Evolutionary conservation across 2,329 filamentous ascomycete genomes (phyloP).

Genomic region (Ophiobolus disseminans): DNA sequence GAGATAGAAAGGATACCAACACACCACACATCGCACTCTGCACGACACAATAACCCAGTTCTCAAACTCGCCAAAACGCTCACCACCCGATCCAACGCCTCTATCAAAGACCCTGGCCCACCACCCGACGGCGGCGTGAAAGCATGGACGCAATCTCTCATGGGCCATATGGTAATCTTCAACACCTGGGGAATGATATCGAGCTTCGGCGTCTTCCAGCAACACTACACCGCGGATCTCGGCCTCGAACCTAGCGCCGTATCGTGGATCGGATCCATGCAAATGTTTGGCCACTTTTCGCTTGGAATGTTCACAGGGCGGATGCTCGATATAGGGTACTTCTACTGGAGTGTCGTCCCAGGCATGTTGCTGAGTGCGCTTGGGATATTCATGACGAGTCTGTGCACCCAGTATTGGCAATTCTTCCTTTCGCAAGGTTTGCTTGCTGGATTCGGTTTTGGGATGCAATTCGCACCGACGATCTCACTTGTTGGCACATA

Average conservation of each 20-base stretch:
- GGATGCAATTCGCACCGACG: constrained; percentile 44
- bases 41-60: constrained; percentile 15
- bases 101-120: constrained; percentile 44
- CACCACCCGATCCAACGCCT: constrained; percentile 42
- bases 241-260: constrained; percentile 52
- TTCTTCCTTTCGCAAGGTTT: constrained; percentile 48
- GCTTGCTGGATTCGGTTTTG: constrained; percentile 42
- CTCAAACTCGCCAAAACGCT: constrained; percentile 34
- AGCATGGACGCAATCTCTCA: constrained; percentile 48
- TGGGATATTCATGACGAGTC: constrained; percentile 61
- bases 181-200: constrained; percentile 49
- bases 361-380: constrained; percentile 56
- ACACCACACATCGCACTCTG: constrained; percentile 18
- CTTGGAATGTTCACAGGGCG: constrained; percentile 60
- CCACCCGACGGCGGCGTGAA: constrained; percentile 48
- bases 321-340: constrained; percentile 60
- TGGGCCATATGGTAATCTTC: constrained; percentile 48
- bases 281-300: constrained; percentile 60
- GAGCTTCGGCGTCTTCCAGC: constrained; percentile 48
- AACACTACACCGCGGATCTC: constrained; percentile 42
- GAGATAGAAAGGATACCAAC: constrained; percentile 21
- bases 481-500: constrained; percentile 57
- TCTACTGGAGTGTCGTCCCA: constrained; percentile 52
- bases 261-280: constrained; percentile 61
- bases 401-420: constrained; percentile 60